These are phyloP conservation scores for Samsoniella hepiali DNA, from an alignment of 2,329 filamentous ascomycete species.

Conservation along the genomic window DNA sequence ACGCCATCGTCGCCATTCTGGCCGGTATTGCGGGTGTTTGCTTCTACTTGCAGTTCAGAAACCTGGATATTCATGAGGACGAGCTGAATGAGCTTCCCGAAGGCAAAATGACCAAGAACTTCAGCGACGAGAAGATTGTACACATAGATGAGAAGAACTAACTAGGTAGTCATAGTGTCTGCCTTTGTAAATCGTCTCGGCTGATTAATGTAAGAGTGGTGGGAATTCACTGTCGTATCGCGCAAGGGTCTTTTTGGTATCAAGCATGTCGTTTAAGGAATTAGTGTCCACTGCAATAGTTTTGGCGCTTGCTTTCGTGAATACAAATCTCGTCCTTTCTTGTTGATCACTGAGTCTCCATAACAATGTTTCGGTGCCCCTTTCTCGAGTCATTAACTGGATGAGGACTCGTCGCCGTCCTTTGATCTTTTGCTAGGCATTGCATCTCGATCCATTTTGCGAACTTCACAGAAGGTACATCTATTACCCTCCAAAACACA, in stretches of 20 bases:
- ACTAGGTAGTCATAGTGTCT: background rate
- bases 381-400: background rate
- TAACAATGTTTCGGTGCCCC: background rate
- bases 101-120: slow-evolving; percentile 16
- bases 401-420: background rate
- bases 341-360: background rate
- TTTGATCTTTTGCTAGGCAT: background rate
- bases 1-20: slow-evolving; percentile 62
- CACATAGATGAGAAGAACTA: slow-evolving; percentile 11
- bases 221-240: too few relatives aligned
- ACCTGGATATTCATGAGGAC: slow-evolving; percentile 63
- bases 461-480: too few relatives aligned
- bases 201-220: too few relatives aligned
- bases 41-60: slow-evolving; percentile 69
- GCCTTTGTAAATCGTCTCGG: too few relatives aligned
- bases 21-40: slow-evolving; percentile 58
- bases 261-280: too few relatives aligned
- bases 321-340: background rate
- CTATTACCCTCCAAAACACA: too few relatives aligned
- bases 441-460: too few relatives aligned
- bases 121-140: slow-evolving; percentile 9
- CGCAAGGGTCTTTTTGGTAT: too few relatives aligned
- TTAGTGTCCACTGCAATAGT: too few relatives aligned
- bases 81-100: slow-evolving; percentile 57
- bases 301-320: too few relatives aligned